A percentile compares a stretch with the other conserved stretches of the same genome.
These are phyloP conservation scores for Ambrosia artemisiifolia DNA, from an alignment of 129 eudicot species.

Conservation along the genomic window DNA sequence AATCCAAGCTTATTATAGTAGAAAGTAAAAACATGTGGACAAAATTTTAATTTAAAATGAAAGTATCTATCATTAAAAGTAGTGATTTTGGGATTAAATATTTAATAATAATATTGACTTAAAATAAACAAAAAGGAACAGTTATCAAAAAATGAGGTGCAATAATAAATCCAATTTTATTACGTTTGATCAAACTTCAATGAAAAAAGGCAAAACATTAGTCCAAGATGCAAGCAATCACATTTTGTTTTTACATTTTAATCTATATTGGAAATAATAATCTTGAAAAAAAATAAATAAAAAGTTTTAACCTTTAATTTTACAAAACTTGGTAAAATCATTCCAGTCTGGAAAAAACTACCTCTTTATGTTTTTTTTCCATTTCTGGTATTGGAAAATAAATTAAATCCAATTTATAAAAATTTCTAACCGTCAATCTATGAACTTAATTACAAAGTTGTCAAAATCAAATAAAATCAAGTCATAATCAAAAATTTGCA, in stretches of 20 bases:
- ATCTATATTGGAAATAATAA: background rate
- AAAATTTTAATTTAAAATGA: slow-evolving; percentile 2
- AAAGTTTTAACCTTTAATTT: background rate
- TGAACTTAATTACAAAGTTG: background rate
- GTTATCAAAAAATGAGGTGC: slow-evolving; percentile 28
- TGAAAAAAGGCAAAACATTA: slow-evolving; percentile 34
- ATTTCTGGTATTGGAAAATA: background rate
- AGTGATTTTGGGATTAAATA: slow-evolving; percentile 14
- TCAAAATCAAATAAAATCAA: background rate
- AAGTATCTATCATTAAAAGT: slow-evolving; percentile 22
- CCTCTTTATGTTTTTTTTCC: background rate
- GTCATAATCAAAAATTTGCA: slow-evolving; percentile 8
- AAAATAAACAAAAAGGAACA: slow-evolving; percentile 22
- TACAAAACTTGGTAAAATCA: background rate
- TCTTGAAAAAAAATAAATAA: background rate
- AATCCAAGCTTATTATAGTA: slow-evolving; percentile 6
- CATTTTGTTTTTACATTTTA: background rate
- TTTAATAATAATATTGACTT: slow-evolving; percentile 12
- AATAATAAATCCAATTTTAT: slow-evolving; percentile 20
- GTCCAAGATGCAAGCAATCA: slow-evolving; percentile 41
- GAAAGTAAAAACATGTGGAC: slow-evolving; percentile 28
- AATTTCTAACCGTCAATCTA: background rate
- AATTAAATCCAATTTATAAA: slow-evolving; percentile 2
- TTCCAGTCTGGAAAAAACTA: background rate
- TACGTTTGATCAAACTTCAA: slow-evolving; percentile 32